phyloP scores from a whole-genome alignment of 148 eudicot genomes.

The Persicaria tinctoria region DNA sequence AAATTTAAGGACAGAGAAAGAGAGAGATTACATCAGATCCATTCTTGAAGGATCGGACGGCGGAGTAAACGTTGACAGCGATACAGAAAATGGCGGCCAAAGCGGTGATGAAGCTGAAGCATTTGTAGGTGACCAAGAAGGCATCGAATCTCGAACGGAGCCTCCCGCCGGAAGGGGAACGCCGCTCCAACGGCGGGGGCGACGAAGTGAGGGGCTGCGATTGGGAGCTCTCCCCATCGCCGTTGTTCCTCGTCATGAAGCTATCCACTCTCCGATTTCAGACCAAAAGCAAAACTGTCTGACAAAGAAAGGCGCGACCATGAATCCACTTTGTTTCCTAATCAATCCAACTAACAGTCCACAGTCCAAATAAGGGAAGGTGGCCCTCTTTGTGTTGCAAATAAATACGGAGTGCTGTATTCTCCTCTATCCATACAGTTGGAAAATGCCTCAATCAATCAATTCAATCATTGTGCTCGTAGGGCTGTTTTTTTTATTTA shows the following conservation, averaged over 20 bases:
- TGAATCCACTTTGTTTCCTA: neutral
- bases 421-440: no score
- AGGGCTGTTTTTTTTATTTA: no score
- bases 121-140: conserved; percentile 50
- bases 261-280: neutral
- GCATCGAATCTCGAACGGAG: conserved; percentile 41
- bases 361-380: neutral
- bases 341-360: neutral
- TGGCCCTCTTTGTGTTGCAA: neutral
- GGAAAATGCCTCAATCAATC: no score
- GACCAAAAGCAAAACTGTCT: neutral
- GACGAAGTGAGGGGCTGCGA: neutral
- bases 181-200: neutral
- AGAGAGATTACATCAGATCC: conserved; percentile 47
- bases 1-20: neutral
- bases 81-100: conserved; percentile 59
- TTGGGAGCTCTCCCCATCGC: neutral
- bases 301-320: neutral
- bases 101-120: conserved; percentile 63
- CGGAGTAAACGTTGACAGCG: conserved; percentile 61
- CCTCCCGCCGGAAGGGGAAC: conserved; percentile 15
- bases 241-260: neutral
- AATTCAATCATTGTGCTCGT: no score
- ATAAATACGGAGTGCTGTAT: no score
- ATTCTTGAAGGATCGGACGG: conserved; percentile 60